Evolutionary conservation across 352 stramenopile genomes (phyloP).

Genomic region (Phytophthora pisi): DNA sequence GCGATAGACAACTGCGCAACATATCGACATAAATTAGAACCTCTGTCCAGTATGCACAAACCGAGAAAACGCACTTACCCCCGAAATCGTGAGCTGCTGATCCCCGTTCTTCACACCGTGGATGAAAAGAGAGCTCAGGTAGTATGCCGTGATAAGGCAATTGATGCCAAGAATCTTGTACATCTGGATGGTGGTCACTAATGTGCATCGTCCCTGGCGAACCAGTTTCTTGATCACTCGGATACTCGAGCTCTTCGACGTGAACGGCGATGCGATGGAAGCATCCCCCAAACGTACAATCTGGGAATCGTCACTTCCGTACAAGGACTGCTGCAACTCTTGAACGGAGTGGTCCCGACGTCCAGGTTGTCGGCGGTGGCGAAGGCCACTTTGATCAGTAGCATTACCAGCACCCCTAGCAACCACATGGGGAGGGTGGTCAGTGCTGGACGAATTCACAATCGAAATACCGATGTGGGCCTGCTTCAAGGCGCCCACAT

Average conservation of each 20-base stretch:
- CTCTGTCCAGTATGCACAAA: constrained; percentile 66
- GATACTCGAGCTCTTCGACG: constrained; percentile 93
- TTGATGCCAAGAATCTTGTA: constrained; percentile 99
- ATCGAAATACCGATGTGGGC: constrained; percentile 87
- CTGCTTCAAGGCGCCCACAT: constrained; percentile 97
- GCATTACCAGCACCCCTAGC: constrained; percentile 54
- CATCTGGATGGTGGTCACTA: constrained; percentile 99
- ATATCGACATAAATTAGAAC: constrained; percentile 45
- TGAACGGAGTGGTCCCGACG: constrained; percentile 44
- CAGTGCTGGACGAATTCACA: constrained; percentile 76
- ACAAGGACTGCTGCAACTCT: constrained; percentile 77
- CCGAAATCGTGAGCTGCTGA: constrained; percentile 88
- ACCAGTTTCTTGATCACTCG: constrained; percentile 95
- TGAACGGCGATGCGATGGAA: constrained; percentile 99
- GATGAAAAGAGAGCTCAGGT: constrained; percentile 97
- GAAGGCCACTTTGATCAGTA: constrained; percentile 43
- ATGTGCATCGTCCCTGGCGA: constrained; percentile 97
- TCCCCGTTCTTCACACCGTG: constrained; percentile 99
- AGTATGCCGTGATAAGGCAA: constrained; percentile 98
- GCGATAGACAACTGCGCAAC: constrained; percentile 66
- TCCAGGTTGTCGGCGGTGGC: constrained; percentile 72
- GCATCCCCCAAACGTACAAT: constrained; percentile 99
- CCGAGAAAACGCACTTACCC: constrained; percentile 23
- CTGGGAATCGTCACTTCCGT: constrained; percentile 85
- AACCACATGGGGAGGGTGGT: constrained; percentile 48